Conservation (phyloP, 768 basidiomycete species). For the Saitozyma sp. region DNA sequence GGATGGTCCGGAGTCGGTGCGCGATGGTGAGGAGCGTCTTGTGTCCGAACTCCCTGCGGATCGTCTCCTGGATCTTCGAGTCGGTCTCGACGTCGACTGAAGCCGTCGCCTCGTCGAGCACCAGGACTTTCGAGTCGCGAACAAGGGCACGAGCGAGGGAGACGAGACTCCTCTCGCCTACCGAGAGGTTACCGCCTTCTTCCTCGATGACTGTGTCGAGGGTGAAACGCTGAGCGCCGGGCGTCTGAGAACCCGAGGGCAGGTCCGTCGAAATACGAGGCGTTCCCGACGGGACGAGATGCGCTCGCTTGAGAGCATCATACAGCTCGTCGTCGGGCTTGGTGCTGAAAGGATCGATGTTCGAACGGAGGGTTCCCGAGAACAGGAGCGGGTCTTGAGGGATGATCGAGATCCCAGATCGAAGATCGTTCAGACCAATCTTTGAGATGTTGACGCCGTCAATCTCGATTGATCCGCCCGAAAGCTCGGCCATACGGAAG, state of each 20-base stretch:
- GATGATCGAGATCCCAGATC: constrained; percentile 58
- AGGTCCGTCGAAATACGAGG: neutral
- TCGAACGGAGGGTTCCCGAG: constrained; percentile 63
- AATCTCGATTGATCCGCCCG: constrained; percentile 70
- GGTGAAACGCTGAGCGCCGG: constrained; percentile 62
- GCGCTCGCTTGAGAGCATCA: constrained; percentile 82
- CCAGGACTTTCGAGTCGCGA: constrained; percentile 64
- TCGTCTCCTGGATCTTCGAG: constrained; percentile 85
- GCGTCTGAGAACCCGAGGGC: constrained; percentile 53
- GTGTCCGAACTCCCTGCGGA: constrained; percentile 78
- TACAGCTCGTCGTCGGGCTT: constrained; percentile 80
- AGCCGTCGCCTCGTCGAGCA: constrained; percentile 90
- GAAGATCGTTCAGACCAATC: constrained; percentile 72
- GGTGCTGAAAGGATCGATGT: constrained; percentile 83
- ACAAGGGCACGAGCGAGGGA: constrained; percentile 87
- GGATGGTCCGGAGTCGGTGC: constrained; percentile 82
- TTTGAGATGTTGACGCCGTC: constrained; percentile 82
- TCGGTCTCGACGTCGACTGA: constrained; percentile 89
- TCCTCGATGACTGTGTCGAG: constrained; percentile 82
- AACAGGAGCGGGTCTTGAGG: constrained; percentile 68
- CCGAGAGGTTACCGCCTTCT: constrained; percentile 80
- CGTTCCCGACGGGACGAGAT: constrained; percentile 62
- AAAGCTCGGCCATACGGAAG: constrained; percentile 78
- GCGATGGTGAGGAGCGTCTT: constrained; percentile 85
- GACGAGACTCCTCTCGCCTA: constrained; percentile 74